Evolutionary conservation across 768 basidiomycete species (phyloP).

Genomic region (Dentipellis sp.): DNA sequence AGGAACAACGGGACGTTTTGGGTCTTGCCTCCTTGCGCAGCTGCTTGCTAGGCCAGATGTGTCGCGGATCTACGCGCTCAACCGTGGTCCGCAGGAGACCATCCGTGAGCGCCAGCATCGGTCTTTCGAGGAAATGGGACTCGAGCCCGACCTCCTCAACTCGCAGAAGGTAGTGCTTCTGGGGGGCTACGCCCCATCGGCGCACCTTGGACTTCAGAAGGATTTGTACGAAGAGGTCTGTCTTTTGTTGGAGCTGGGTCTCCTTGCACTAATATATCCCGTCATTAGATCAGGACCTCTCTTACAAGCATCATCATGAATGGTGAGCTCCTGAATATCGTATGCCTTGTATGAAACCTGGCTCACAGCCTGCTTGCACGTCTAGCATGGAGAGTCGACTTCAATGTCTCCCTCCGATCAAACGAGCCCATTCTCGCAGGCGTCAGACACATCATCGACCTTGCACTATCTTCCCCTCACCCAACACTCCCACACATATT

Average conservation of each 20-base stretch:
- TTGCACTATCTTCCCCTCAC: conserved; percentile 13
- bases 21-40: neutral
- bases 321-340: neutral
- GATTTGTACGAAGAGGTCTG: neutral
- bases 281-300: neutral
- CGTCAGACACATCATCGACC: conserved; percentile 16
- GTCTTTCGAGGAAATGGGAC: neutral
- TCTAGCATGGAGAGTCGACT: conserved; percentile 20
- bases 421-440: conserved; percentile 18
- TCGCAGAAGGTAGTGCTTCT: neutral
- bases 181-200: neutral
- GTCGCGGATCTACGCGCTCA: neutral
- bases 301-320: conserved; percentile 3
- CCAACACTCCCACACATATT: conserved; percentile 11
- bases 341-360: neutral
- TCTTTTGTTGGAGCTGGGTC: neutral
- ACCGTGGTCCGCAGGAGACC: neutral
- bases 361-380: neutral
- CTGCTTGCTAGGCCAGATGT: neutral
- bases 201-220: neutral
- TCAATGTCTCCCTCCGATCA: conserved; percentile 17
- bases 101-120: neutral
- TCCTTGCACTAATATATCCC: neutral
- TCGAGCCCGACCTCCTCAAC: neutral
- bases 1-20: conserved; percentile 1